Evolutionary conservation across 176 grass and related monocot species (phyloP).

Genomic region (Oryza nivara): DNA sequence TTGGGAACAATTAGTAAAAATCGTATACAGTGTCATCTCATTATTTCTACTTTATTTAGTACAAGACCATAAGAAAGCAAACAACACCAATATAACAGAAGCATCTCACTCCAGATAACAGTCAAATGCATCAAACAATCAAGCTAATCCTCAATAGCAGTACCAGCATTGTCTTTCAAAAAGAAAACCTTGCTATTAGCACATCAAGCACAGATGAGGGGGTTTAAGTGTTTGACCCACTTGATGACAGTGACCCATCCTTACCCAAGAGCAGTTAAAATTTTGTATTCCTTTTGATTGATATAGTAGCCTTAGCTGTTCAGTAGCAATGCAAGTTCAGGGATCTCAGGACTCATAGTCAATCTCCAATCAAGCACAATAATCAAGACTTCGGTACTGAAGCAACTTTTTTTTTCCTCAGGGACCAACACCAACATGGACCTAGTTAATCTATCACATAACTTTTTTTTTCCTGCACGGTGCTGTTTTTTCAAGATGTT

Average conservation of each 20-base stretch:
- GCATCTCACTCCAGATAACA: background rate
- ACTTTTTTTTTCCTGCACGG: background rate
- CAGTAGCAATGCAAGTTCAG: constrained; percentile 25
- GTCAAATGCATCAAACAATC: background rate
- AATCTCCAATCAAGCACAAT: constrained; percentile 2
- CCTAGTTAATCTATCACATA: constrained; percentile 15
- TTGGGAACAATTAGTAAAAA: background rate
- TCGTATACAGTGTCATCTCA: background rate
- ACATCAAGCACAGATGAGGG: background rate
- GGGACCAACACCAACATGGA: background rate
- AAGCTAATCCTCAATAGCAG: background rate
- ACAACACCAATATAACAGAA: background rate
- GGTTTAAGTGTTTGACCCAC: background rate
- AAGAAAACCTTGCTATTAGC: background rate
- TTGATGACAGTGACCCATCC: background rate
- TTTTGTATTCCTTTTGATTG: constrained; percentile 4
- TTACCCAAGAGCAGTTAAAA: constrained; percentile 19
- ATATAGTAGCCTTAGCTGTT: constrained; percentile 22
- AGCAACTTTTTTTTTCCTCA: background rate
- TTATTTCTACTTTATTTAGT: background rate
- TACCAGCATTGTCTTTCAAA: too few species aligned
- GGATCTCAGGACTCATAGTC: constrained; percentile 11
- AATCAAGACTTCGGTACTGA: constrained; percentile 30
- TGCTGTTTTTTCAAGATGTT: background rate
- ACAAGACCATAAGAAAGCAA: background rate